Evolutionary conservation across 257 asterid species (phyloP).

Genomic region (Catharanthus roseus): DNA sequence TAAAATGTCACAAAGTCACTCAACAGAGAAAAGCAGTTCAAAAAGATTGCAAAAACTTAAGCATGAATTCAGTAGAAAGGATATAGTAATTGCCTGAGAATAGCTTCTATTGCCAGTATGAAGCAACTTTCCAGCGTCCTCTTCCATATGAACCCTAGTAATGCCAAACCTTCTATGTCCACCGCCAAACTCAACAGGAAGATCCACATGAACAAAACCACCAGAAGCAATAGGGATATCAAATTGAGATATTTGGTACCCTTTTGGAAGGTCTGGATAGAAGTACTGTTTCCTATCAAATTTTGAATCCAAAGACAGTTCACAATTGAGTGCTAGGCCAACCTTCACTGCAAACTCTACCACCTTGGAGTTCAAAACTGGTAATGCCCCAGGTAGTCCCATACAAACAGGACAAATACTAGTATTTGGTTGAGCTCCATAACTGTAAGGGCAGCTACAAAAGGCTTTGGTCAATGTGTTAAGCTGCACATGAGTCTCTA

Average conservation of each 20-base stretch:
- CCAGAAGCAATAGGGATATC: slow-evolving; percentile 78
- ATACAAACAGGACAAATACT: slow-evolving; percentile 81
- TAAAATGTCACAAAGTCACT: slow-evolving; percentile 1
- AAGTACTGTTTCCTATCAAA: slow-evolving; percentile 95
- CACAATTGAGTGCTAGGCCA: slow-evolving; percentile 84
- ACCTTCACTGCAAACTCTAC: slow-evolving; percentile 72
- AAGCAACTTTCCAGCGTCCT: slow-evolving; percentile 95
- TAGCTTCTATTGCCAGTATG: slow-evolving; percentile 65
- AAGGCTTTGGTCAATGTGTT: slow-evolving; percentile 42
- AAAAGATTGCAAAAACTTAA: too few relatives aligned
- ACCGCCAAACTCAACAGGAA: slow-evolving; percentile 91
- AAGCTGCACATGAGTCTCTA: slow-evolving; percentile 90
- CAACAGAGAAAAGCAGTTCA: background rate
- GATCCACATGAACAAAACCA: slow-evolving; percentile 83
- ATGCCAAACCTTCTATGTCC: slow-evolving; percentile 90
- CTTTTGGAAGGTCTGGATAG: slow-evolving; percentile 96
- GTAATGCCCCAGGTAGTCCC: slow-evolving; percentile 98
- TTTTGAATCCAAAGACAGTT: slow-evolving; percentile 65
- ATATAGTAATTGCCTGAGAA: slow-evolving; percentile 58
- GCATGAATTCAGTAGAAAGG: background rate
- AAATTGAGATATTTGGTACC: slow-evolving; percentile 96
- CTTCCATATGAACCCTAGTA: slow-evolving; percentile 98
- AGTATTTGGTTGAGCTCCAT: slow-evolving; percentile 85
- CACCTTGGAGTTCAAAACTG: slow-evolving; percentile 86
- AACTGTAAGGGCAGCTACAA: slow-evolving; percentile 43